Conservation (phyloP, 495 filamentous ascomycete genomes). For the Lentithecium fluviatile region DNA sequence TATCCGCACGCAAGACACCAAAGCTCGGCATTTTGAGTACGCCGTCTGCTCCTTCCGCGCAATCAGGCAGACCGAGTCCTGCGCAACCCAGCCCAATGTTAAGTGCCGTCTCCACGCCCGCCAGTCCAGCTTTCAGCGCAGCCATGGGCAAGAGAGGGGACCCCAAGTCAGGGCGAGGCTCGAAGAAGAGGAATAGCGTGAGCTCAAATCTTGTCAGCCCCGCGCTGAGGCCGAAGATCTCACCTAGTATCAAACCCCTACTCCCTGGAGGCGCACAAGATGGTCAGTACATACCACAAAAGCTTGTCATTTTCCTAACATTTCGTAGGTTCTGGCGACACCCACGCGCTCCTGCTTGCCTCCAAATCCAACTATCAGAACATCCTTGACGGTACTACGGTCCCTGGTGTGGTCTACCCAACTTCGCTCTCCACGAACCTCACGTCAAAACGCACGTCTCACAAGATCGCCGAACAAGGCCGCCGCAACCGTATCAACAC, state of each 20-base stretch:
- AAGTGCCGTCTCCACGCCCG: slow-evolving; percentile 34
- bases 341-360: slow-evolving; percentile 81
- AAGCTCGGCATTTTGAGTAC: slow-evolving; percentile 40
- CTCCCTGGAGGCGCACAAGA: slow-evolving; percentile 60
- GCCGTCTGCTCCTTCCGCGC: slow-evolving; percentile 25
- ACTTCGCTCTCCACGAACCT: slow-evolving; percentile 86
- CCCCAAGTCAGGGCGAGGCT: slow-evolving; percentile 34
- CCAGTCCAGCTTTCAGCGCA: slow-evolving; percentile 19
- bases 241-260: slow-evolving; percentile 88
- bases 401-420: slow-evolving; percentile 88
- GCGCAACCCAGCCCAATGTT: slow-evolving; percentile 24
- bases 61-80: slow-evolving; percentile 28
- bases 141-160: slow-evolving; percentile 35
- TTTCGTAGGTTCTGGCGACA: slow-evolving; percentile 56
- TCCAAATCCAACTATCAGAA: slow-evolving; percentile 98
- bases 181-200: slow-evolving; percentile 72
- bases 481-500: slow-evolving; percentile 88
- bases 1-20: slow-evolving; percentile 41
- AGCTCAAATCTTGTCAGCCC: slow-evolving; percentile 78
- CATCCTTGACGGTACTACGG: slow-evolving; percentile 86
- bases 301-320: slow-evolving; percentile 16
- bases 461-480: slow-evolving; percentile 97
- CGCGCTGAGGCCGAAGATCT: slow-evolving; percentile 86
- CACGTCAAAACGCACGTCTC: slow-evolving; percentile 93
- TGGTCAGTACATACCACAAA: slow-evolving; percentile 49